Conservation (phyloP, 352 stramenopile genomes). For the Thraustochytrium striatum region DNA sequence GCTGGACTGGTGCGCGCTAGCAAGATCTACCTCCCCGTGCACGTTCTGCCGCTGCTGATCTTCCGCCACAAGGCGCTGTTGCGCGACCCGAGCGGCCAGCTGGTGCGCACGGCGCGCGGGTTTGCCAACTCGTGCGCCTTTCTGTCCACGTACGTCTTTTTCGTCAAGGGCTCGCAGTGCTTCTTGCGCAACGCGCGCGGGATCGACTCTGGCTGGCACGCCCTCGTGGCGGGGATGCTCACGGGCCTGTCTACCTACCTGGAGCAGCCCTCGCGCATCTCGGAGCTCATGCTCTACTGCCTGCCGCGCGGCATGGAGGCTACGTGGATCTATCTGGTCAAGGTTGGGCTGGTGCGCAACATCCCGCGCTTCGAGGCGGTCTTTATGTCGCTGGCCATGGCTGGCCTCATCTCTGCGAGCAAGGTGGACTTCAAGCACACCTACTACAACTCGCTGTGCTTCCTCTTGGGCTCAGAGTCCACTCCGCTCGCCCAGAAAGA, state of each 20-base stretch:
- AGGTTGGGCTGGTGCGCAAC: background rate
- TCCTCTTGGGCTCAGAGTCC: slow-evolving; percentile 34
- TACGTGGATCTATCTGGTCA: background rate
- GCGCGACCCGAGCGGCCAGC: background rate
- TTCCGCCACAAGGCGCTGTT: slow-evolving; percentile 20
- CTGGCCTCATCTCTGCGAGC: background rate
- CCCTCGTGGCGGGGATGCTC: slow-evolving; percentile 36
- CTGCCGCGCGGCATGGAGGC: slow-evolving; percentile 43
- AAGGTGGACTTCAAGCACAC: slow-evolving; percentile 25
- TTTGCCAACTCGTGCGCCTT: slow-evolving; percentile 48
- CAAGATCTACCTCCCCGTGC: slow-evolving; percentile 47
- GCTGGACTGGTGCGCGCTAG: background rate
- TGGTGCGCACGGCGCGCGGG: background rate
- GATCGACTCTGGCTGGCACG: slow-evolving; percentile 41
- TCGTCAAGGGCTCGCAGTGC: slow-evolving; percentile 43
- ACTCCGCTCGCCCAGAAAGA: too few species aligned
- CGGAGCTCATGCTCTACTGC: slow-evolving; percentile 52
- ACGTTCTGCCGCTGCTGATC: slow-evolving; percentile 36
- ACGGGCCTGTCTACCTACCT: slow-evolving; percentile 25
- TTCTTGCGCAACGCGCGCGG: slow-evolving; percentile 23
- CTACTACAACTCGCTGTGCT: slow-evolving; percentile 40
- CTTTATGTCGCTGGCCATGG: slow-evolving; percentile 25
- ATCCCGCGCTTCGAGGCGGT: slow-evolving; percentile 14
- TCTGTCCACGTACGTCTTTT: slow-evolving; percentile 47
- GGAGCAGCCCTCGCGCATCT: slow-evolving; percentile 33